phyloP scores from a whole-genome alignment of 306 rosid genomes.

The Gleditsia sinensis region DNA sequence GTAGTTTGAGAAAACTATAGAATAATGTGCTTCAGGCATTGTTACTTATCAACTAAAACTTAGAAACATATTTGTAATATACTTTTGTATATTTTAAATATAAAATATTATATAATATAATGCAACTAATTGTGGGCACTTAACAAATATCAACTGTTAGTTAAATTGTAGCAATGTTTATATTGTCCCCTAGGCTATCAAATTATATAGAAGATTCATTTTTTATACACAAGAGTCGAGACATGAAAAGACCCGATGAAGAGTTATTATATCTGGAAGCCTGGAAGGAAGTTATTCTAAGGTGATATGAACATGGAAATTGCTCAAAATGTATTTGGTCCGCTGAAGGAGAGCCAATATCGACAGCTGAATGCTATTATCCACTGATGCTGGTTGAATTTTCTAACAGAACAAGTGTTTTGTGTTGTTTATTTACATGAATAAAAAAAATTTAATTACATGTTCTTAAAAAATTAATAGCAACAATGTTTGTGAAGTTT shows the following conservation, averaged over 20 bases:
- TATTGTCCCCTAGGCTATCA: not conserved
- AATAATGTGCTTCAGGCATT: not conserved
- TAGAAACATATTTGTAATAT: not conserved
- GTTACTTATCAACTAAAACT: not conserved
- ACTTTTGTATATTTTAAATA: not conserved
- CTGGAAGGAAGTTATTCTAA: not conserved
- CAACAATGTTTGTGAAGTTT: not conserved
- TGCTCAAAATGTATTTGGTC: conserved; percentile 12
- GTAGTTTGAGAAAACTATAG: not conserved
- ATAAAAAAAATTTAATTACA: not conserved
- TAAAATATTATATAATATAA: not conserved
- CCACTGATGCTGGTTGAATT: conserved; percentile 19
- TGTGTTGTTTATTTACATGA: not conserved
- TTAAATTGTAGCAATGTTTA: not conserved
- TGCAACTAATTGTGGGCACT: not conserved
- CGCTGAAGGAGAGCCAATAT: not conserved
- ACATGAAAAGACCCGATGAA: not conserved
- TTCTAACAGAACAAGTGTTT: not conserved
- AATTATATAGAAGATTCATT: not conserved
- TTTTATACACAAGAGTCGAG: not conserved
- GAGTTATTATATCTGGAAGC: not conserved
- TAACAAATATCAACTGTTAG: not conserved
- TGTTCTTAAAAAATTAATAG: conserved; percentile 9
- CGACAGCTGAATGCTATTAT: conserved; percentile 10
- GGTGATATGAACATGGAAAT: not conserved